Evolutionary conservation across 1,284 basidiomycete genomes (phyloP), one percentile per base, ranked within the genome.

Genomic region (Leccinum subrobustum): DNA sequence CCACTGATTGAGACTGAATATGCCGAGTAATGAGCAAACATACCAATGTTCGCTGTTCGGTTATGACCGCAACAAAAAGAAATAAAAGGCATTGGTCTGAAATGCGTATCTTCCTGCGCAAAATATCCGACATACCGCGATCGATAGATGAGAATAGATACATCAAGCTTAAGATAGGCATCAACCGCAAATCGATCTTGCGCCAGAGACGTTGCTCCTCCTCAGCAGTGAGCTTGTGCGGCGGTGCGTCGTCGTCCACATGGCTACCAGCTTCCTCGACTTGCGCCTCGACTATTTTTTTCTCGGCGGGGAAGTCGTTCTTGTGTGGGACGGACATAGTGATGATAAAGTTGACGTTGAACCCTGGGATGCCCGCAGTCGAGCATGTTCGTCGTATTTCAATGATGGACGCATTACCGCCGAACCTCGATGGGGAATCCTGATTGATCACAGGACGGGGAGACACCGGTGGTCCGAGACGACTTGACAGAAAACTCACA

Each of bases 121-220:
- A 33, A 20, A n/a, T 23, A 18, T 27, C 14, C 25, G 20, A 65
- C 73, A 29, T 57, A 83, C 87, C 83, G 78, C 86, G 73, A 66
- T 89, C 87, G 73, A 89, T 74, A 70, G 31, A 23, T 33, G 84
- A 84, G 47, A 85, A 72, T 27, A 89, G 74, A 65, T 88, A 88
- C 81, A 89, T 84, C 52, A 86, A 63, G 18, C 82, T 78, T 18
- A 89, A 71, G 33, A 89, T 88, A 0, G 88, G 87, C 81, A 89
- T 82, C 42, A 89, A 75, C 58, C 84, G 76, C 35, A 79, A 23
- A 65, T 90, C 88, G 23, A 90, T 77, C 74, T 89, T 90, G 62
- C 82, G 76, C 78, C 85, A 90, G 51, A 90, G 70, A 60, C 71
- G 79, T 62, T 73, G 76, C 72, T 88, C 85, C 63, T 88, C 74